phyloP scores from a whole-genome alignment of 208 protist species.

The Acanthamoeba polyphaga region DNA sequence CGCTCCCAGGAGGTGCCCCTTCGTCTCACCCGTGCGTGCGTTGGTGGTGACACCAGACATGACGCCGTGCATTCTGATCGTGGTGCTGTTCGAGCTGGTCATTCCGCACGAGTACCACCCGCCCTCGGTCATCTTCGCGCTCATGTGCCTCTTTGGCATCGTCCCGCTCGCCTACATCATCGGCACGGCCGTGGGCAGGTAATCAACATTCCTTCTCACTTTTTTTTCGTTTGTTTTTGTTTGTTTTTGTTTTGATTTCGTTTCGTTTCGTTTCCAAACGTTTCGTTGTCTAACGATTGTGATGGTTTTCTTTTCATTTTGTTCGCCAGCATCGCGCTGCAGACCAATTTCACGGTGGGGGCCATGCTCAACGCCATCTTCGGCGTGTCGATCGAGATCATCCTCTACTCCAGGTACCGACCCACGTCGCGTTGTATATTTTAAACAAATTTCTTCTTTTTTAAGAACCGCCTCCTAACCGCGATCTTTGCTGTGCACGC shows the following conservation, averaged over 20 bases:
- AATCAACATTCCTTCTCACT: neutral
- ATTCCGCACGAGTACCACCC: slow-evolving; percentile 75
- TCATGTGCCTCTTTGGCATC: slow-evolving; percentile 85
- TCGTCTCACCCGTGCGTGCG: neutral
- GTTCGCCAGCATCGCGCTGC: slow-evolving; percentile 80
- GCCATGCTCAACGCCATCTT: slow-evolving; percentile 91
- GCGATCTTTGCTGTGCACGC: neutral
- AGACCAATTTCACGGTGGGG: slow-evolving; percentile 89
- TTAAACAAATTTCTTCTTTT: too few relatives aligned
- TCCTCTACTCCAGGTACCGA: slow-evolving; percentile 85
- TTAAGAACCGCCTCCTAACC: neutral
- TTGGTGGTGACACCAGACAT: slow-evolving; percentile 76
- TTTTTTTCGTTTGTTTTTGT: neutral
- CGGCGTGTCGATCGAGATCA: slow-evolving; percentile 91
- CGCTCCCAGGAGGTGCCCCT: too few relatives aligned
- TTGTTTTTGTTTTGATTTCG: too few relatives aligned
- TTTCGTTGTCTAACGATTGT: neutral
- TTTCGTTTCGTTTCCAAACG: neutral
- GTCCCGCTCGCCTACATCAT: slow-evolving; percentile 89
- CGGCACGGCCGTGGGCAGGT: slow-evolving; percentile 78
- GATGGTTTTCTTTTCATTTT: neutral
- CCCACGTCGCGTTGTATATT: neutral
- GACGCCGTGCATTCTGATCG: slow-evolving; percentile 17
- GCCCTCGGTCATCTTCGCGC: slow-evolving; percentile 79
- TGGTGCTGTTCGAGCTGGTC: slow-evolving; percentile 80